Evolutionary conservation across 441 rosid genomes (phyloP).

Genomic region (Erysimum cheiri): DNA sequence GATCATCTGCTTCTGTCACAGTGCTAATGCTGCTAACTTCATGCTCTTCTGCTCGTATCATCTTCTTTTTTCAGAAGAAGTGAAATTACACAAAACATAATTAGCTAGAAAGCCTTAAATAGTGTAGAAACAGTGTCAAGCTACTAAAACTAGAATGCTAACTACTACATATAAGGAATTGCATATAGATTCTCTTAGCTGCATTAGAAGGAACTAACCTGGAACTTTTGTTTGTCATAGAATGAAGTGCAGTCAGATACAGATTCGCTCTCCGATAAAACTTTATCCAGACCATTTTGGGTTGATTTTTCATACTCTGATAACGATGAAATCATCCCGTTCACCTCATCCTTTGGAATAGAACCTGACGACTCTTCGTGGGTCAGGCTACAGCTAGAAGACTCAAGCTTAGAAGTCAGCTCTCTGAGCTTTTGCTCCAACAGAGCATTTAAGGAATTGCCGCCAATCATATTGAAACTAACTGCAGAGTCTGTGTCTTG

Average conservation of each 20-base stretch:
- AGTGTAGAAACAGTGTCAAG: conserved; percentile 5
- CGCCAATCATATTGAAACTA: conserved; percentile 56
- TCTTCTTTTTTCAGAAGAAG: conserved; percentile 31
- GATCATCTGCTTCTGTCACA: conserved; percentile 43
- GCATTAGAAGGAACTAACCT: conserved; percentile 56
- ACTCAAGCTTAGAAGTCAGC: conserved; percentile 68
- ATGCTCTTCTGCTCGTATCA: conserved; percentile 35
- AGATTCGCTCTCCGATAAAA: conserved; percentile 45
- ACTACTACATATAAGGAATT: neutral
- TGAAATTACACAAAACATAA: conserved; percentile 9
- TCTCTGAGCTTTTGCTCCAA: conserved; percentile 85
- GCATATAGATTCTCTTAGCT: conserved; percentile 29
- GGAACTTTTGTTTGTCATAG: conserved; percentile 56
- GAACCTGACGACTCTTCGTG: conserved; percentile 54
- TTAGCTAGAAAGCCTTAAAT: conserved; percentile 10
- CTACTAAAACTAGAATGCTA: conserved; percentile 23
- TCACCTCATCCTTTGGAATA: conserved; percentile 43
- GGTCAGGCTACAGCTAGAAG: conserved; percentile 56
- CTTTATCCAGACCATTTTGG: conserved; percentile 47
- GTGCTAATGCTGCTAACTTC: conserved; percentile 45
- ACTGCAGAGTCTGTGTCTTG: conserved; percentile 41
- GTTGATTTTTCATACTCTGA: conserved; percentile 45
- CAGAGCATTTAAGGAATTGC: conserved; percentile 66
- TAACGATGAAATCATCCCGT: conserved; percentile 41
- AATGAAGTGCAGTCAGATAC: conserved; percentile 53